phyloP scores from a whole-genome alignment of 331 rosid species.

The Rhamnella rubrinervis region DNA sequence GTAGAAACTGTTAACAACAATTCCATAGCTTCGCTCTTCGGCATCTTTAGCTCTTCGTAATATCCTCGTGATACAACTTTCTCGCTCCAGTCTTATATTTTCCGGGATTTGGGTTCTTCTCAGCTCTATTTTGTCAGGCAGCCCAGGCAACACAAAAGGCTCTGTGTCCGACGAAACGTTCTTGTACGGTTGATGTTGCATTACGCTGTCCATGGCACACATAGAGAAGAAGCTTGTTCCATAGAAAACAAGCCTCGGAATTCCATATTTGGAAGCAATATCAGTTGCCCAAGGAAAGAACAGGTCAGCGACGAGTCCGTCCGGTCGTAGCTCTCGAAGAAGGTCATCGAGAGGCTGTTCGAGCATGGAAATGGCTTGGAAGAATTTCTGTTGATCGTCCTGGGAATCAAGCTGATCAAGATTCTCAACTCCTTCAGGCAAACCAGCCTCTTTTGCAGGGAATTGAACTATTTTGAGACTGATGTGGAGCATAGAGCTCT shows the following conservation, averaged over 20 bases:
- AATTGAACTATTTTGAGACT: slow-evolving; percentile 17
- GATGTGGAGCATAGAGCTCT: background rate
- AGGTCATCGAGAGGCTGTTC: slow-evolving; percentile 18
- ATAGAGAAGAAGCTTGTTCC: slow-evolving; percentile 25
- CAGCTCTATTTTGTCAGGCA: slow-evolving; percentile 41
- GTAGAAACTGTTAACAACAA: too few species aligned
- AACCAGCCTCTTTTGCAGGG: slow-evolving; percentile 17
- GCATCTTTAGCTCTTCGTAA: background rate
- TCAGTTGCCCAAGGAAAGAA: slow-evolving; percentile 29
- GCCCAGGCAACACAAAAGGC: slow-evolving; percentile 40
- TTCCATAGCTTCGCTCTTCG: too few species aligned
- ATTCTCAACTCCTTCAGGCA: slow-evolving; percentile 36
- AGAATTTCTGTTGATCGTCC: background rate
- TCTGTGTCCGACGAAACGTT: slow-evolving; percentile 23
- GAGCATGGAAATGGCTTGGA: slow-evolving; percentile 1
- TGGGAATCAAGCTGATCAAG: background rate
- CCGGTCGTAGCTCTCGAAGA: slow-evolving; percentile 19
- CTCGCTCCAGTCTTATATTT: background rate
- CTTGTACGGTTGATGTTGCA: slow-evolving; percentile 21
- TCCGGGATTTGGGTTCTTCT: slow-evolving; percentile 38
- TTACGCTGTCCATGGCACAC: slow-evolving; percentile 18
- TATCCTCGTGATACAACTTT: background rate
- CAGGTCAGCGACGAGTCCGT: slow-evolving; percentile 29
- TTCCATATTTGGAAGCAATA: slow-evolving; percentile 14
- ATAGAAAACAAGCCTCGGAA: slow-evolving; percentile 29